phyloP scores from a whole-genome alignment of 306 rosid genomes.

The Fagus crenata region DNA sequence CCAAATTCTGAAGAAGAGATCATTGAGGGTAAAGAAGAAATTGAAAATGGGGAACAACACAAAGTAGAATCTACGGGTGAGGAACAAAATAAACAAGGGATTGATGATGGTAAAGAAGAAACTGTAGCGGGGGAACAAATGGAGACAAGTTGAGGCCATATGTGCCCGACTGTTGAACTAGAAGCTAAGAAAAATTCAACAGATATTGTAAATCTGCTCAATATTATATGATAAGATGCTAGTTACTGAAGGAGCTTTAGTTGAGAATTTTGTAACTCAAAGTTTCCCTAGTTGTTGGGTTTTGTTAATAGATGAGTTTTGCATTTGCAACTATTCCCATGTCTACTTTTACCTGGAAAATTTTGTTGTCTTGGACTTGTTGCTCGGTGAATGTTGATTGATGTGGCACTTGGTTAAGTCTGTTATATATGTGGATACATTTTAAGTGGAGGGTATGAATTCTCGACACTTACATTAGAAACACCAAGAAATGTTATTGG shows the following conservation, averaged over 20 bases:
- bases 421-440: too few relatives aligned
- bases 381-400: too few relatives aligned
- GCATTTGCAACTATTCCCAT: neutral
- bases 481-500: too few relatives aligned
- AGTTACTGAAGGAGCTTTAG: too few relatives aligned
- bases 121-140: constrained; percentile 30
- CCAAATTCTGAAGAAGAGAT: constrained; percentile 18
- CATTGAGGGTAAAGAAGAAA: constrained; percentile 21
- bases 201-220: too few relatives aligned
- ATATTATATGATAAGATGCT: too few relatives aligned
- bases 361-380: too few relatives aligned
- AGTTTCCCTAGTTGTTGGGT: neutral
- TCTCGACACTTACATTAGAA: too few relatives aligned
- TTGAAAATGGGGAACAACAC: constrained; percentile 3
- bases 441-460: too few relatives aligned
- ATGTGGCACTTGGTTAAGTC: too few relatives aligned
- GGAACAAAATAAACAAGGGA: constrained; percentile 17
- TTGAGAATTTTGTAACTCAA: neutral
- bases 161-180: neutral
- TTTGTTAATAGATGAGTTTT: neutral
- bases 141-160: constrained; percentile 35
- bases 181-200: too few relatives aligned
- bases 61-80: constrained; percentile 15
- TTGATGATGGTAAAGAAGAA: constrained; percentile 15
- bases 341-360: neutral